Base-by-base conservation (phyloP, 495 filamentous ascomycete species). In the Wilcoxina mikolae region DNA sequence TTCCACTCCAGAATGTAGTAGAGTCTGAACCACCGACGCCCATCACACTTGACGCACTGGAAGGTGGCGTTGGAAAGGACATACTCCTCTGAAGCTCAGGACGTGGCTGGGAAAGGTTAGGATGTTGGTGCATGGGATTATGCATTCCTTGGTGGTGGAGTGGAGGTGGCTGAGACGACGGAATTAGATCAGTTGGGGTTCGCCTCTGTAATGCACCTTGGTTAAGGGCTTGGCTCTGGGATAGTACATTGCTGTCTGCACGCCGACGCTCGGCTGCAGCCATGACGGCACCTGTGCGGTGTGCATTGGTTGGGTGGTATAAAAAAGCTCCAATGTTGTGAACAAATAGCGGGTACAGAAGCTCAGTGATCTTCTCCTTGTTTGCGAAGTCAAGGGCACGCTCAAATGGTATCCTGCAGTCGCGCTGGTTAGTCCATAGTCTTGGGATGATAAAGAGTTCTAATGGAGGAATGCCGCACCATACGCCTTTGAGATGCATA, bases 401-500 rank as follows among this genome's bases (percentile, higher is more conserved):
- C 55, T 96, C 93, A 60, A 93, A 98, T 7, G 91, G 91, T 65
- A 98, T 98, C 90, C 90, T 95, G 60, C 18, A 51, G 47, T 23
- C 24, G 58, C 58, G 56, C 41, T 43, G n/a, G 41, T 35, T 26
- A 50, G 46, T 22, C 3, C 11, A 17, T 35, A 22, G 29, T 51
- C 4, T 22, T 24, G 17, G 23, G 43, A 46, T 24, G n/a, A 24
- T 46, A 7, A 15, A 20, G 43, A 20, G 35, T 46, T 46, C 11
- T 46, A 15, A 20, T 46, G 43, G 43, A 24, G 43, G 43, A 46
- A 46, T 51, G 28, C 68, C 89, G 68, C 78, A 96, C 91, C 91
- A 98, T 54, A 98, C 91, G 62, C 91, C 91, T 70, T 98, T 98
- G 24, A 98, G 72, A 65, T 98, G 91, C 91, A 98, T 98, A 3